phyloP scores from a whole-genome alignment of 495 filamentous ascomycete genomes.

The Pseudoneurospora amorphoporcata region DNA sequence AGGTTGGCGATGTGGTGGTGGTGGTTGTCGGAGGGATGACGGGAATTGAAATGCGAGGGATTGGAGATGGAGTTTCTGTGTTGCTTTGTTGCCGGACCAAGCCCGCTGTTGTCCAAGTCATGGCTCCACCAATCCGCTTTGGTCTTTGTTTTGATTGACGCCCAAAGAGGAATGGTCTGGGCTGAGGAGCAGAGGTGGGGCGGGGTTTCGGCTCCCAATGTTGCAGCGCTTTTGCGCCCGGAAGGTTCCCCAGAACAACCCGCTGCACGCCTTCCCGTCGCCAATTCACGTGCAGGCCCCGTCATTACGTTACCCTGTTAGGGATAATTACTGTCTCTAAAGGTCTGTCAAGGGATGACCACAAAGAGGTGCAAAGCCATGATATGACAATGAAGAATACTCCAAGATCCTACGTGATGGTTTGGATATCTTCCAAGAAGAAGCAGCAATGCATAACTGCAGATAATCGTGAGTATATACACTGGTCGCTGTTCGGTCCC shows the following conservation, averaged over 20 bases:
- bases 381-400: not conserved
- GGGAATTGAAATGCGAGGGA: slow-evolving; percentile 1
- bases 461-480: not conserved
- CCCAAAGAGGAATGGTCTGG: slow-evolving; percentile 19
- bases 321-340: not conserved
- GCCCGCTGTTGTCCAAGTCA: slow-evolving; percentile 7
- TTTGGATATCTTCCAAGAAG: too few species aligned
- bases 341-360: not conserved
- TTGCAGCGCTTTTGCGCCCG: not conserved
- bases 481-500: not conserved
- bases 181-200: slow-evolving; percentile 11
- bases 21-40: slow-evolving; percentile 1
- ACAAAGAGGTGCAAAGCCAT: not conserved
- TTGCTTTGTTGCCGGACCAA: slow-evolving; percentile 4
- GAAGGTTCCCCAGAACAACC: not conserved
- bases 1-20: not conserved
- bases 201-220: slow-evolving; percentile 1
- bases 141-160: slow-evolving; percentile 24
- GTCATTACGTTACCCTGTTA: not conserved
- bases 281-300: slow-evolving; percentile 19
- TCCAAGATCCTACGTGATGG: not conserved
- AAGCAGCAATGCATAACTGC: not conserved
- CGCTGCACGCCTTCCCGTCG: slow-evolving; percentile 5
- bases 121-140: slow-evolving; percentile 3
- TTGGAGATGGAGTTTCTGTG: not conserved